Evolutionary conservation across 2,329 filamentous ascomycete species (phyloP), one percentile per base, ranked within the genome.

Genomic region (Mycosphaerella sp.): DNA sequence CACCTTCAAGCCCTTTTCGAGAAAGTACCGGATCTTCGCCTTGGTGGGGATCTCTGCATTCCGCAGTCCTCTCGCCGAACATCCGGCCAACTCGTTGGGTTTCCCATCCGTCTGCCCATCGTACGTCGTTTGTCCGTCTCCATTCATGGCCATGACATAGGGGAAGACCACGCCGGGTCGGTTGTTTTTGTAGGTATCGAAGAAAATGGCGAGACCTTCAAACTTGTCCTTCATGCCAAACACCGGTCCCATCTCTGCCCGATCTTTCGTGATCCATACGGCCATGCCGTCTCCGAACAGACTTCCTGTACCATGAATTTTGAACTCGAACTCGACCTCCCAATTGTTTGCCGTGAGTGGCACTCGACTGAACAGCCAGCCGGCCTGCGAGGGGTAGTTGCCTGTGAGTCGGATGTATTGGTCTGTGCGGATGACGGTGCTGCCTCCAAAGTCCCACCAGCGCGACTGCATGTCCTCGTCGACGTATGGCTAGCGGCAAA

Each of bases 121-220:
- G 74, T 98, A 98, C 11, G 78, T 70, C 6, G 86, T 95, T 69
- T 89, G 78, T 58, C 93, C 92, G 70, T 98, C 93, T 56, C 93
- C 93, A 63, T 90, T 79, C 93, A 97, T 97, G 59, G 91, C 92
- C 91, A 97, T 96, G 66, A 98, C 86, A 69, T 95, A 96, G 48
- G 93, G 93, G 74, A 98, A 98, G 45, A 95, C 87, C 41, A 89
- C 86, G 42, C 93, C 93, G 0, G 93, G 92, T 11, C 93, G 84
- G 77, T 96, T 95, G 78, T 98, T 98, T 83, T 98, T 98, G 80
- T 98, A 98, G 43, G 93, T 98, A 71, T 98, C 93, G 75, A 98
- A 82, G 77, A 96, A 97, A 72, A 98, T 80, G 51, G 90, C 93
- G 45, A 98, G 80, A 4, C 93, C 93, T 71, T 98, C 92, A 65